These are phyloP conservation scores for Boletus barrowsii DNA, from an alignment of 768 basidiomycete genomes.

Conservation along the genomic window DNA sequence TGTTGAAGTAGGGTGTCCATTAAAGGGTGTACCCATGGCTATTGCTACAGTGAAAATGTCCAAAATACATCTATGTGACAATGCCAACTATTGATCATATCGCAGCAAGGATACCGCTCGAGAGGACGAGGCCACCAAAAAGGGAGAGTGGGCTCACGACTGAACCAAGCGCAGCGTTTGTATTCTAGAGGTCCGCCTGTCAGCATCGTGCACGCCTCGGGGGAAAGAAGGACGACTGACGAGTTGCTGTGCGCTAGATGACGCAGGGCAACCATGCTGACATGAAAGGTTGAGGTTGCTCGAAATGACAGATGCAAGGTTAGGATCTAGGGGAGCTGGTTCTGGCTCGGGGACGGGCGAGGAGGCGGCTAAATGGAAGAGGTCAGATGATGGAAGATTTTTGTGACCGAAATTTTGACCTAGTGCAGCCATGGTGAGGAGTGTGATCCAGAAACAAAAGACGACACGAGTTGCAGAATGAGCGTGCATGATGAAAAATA, in stretches of 20 bases:
- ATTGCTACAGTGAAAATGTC: conserved; percentile 17
- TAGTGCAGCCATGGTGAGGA: conserved; percentile 19
- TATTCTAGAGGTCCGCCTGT: conserved; percentile 7
- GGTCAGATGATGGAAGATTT: not conserved
- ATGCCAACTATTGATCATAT: conserved; percentile 5
- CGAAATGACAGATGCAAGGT: conserved; percentile 11
- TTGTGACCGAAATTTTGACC: conserved; percentile 7
- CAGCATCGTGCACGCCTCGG: not conserved
- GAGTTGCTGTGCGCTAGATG: conserved; percentile 20
- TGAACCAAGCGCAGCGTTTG: conserved; percentile 21
- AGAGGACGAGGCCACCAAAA: conserved; percentile 22
- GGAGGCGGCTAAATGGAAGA: conserved; percentile 12
- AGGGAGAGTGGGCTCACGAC: conserved; percentile 16
- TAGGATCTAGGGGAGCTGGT: conserved; percentile 25
- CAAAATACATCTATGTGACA: conserved; percentile 4
- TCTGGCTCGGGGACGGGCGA: conserved; percentile 23
- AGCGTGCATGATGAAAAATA: conserved; percentile 12
- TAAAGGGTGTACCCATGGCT: not conserved
- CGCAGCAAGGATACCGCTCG: conserved; percentile 17
- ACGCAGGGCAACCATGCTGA: conserved; percentile 18
- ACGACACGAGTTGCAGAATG: conserved; percentile 6
- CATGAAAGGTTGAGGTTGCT: conserved; percentile 28
- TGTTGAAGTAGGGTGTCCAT: not conserved
- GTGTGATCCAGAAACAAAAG: conserved; percentile 20
- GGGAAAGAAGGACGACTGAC: conserved; percentile 6